A percentile compares a stretch with the other conserved stretches of the same genome.
phyloP scores from a whole-genome alignment of 352 stramenopile species.

The Ophiocytium majus region DNA sequence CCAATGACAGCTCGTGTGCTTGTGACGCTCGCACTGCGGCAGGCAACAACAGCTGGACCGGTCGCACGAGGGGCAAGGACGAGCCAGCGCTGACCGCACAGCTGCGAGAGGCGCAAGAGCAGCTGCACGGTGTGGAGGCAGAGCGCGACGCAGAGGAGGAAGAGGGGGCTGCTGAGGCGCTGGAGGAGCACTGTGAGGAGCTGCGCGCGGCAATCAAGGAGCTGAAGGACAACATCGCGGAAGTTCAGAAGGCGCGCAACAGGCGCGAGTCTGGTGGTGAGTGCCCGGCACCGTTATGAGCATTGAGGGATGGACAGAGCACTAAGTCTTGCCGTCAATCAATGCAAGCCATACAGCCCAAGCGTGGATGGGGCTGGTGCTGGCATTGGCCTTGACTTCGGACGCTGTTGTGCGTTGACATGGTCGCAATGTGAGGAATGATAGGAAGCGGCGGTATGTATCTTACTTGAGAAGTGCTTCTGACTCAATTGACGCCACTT shows the following conservation, averaged over 20 bases:
- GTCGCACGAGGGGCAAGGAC: not conserved
- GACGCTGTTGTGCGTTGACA: too few species aligned
- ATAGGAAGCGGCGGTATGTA: too few species aligned
- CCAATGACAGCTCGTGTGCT: not conserved
- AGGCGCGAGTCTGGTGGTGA: not conserved
- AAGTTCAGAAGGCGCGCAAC: not conserved
- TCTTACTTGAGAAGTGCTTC: too few species aligned
- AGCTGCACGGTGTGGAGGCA: not conserved
- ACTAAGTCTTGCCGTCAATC: not conserved
- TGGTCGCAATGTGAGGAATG: not conserved
- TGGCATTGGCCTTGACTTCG: too few species aligned
- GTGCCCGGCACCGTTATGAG: not conserved
- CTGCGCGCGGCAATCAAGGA: not conserved
- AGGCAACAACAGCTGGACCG: not conserved
- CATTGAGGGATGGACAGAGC: not conserved
- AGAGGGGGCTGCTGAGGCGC: not conserved
- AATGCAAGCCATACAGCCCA: not conserved
- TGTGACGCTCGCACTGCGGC: too few species aligned
- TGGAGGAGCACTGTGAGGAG: not conserved
- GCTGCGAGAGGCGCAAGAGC: not conserved
- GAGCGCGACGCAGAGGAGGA: not conserved
- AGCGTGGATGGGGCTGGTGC: not conserved
- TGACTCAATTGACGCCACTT: too few species aligned
- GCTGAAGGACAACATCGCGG: not conserved
- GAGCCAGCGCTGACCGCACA: not conserved